These are phyloP conservation scores for Verticillium dahliae DNA, from an alignment of 2,329 filamentous ascomycete species.

Conservation along the genomic window DNA sequence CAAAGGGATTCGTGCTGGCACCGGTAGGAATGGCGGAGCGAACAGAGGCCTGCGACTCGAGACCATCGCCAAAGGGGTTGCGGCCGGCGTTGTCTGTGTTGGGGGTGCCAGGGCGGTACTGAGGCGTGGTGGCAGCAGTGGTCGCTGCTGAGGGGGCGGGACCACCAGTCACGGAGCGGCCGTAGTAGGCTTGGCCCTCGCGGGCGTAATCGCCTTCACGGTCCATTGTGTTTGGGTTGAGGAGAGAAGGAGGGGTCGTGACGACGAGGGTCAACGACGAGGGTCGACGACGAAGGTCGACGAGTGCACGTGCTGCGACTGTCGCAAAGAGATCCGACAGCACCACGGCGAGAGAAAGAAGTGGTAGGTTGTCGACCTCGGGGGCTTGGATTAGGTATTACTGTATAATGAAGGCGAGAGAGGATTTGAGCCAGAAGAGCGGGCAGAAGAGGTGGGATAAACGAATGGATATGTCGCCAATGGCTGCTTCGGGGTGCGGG, in stretches of 20 bases:
- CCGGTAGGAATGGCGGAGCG: constrained; percentile 17
- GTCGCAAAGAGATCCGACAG: neutral
- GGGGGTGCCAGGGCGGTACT: constrained; percentile 31
- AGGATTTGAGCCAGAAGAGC: neutral
- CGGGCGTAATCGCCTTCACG: neutral
- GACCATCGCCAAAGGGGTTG: constrained; percentile 33
- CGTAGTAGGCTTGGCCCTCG: constrained; percentile 17
- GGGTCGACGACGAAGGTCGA: neutral
- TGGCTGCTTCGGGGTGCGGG: neutral
- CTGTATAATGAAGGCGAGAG: neutral
- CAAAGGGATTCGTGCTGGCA: constrained; percentile 34
- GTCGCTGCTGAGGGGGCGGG: constrained; percentile 25
- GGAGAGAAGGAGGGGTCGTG: neutral
- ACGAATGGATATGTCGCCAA: neutral
- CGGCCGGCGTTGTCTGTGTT: constrained; percentile 28
- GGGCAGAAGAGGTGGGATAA: neutral
- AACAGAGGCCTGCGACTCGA: constrained; percentile 25
- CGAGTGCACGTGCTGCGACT: neutral
- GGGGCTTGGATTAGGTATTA: neutral
- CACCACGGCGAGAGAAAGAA: neutral
- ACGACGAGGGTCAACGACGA: neutral
- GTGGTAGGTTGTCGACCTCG: neutral
- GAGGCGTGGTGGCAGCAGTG: constrained; percentile 30
- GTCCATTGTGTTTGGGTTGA: neutral
- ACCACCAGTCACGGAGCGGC: constrained; percentile 17